Base-by-base conservation (phyloP, 2,329 filamentous ascomycete species). In the Xylariales sp. region DNA sequence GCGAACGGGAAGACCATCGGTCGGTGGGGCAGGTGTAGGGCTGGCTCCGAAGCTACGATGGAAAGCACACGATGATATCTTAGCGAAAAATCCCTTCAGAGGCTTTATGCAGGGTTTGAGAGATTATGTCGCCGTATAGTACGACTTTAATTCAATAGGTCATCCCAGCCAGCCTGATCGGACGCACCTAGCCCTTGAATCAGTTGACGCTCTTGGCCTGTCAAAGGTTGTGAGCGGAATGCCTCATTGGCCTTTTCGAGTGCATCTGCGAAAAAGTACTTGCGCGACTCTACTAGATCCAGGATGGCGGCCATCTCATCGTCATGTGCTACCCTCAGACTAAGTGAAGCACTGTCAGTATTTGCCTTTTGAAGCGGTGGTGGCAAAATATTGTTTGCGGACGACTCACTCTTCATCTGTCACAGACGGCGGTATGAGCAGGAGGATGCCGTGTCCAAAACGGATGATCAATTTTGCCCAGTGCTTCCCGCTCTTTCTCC, bases 401-500 rank as follows among this genome's bases (percentile, higher is more conserved):
- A 14, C 11, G 8, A 37, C 34, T 25, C 16, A 37, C 34, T 37
- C 34, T 16, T 37, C 34, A 20, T 34, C 32, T 16, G 34, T 12
- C 8, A 37, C 5, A 37, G 8, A 11, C 8, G 19, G 9, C 5
- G 34, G 34, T 16, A 37, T 5, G 6, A 37, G 34, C 21, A 24
- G 34, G 16, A 37, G 34, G 10, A 37, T 37, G 5, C 20, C 22
- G 27, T 14, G 16, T 6, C 34, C 34, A 37, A 37, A 37, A 10
- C 34, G 34, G 19, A 11, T 5, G 21, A 37, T 37, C 10, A 37
- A 5, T 14, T 37, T 6, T 12, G 34, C 34, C 34, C 34, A 37
- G 9, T 37, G 9, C 34, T 37, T 37, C 8, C 34, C 34, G 27
- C 9, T 24, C 34, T 37, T 37, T 16, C 34, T 37, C 34, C 34